Conservation (phyloP, 108 stramenopile species). For the Phaeodactylum tricornutum region DNA sequence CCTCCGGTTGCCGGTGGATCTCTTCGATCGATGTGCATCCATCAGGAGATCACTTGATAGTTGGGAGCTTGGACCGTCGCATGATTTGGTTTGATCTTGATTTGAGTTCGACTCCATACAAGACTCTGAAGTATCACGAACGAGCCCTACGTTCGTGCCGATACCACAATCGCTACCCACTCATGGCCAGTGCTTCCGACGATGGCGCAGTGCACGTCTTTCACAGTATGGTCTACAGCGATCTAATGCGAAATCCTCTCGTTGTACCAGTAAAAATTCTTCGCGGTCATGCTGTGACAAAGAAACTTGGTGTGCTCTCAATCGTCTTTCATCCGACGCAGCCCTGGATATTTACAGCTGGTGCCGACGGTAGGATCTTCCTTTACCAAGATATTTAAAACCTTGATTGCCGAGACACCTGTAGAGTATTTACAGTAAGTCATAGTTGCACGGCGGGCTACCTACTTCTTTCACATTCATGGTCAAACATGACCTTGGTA, state of each 20-base stretch:
- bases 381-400: conserved; percentile 90
- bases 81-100: conserved; percentile 99
- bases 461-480: too few species aligned
- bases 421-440: too few species aligned
- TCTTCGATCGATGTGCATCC: conserved; percentile 92
- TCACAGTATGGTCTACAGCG: conserved; percentile 95
- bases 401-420: neutral
- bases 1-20: conserved; percentile 94
- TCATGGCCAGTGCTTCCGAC: conserved; percentile 96
- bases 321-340: conserved; percentile 93
- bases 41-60: conserved; percentile 92
- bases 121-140: conserved; percentile 92
- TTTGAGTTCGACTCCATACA: conserved; percentile 87
- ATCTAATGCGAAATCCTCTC: conserved; percentile 91
- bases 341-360: conserved; percentile 98
- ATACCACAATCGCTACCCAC: conserved; percentile 85
- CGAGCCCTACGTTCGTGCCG: conserved; percentile 74
- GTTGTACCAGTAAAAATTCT: conserved; percentile 98
- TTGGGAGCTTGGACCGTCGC: conserved; percentile 90
- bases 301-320: conserved; percentile 83
- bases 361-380: conserved; percentile 90
- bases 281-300: conserved; percentile 68
- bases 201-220: conserved; percentile 97
- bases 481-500: too few species aligned
- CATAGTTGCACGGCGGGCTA: too few species aligned